Percentiles rank a stretch among this genome's conserved stretches.
Evolutionary conservation across 164 flowering plant species (phyloP).

Genomic region (Nymphaea thermarum): DNA sequence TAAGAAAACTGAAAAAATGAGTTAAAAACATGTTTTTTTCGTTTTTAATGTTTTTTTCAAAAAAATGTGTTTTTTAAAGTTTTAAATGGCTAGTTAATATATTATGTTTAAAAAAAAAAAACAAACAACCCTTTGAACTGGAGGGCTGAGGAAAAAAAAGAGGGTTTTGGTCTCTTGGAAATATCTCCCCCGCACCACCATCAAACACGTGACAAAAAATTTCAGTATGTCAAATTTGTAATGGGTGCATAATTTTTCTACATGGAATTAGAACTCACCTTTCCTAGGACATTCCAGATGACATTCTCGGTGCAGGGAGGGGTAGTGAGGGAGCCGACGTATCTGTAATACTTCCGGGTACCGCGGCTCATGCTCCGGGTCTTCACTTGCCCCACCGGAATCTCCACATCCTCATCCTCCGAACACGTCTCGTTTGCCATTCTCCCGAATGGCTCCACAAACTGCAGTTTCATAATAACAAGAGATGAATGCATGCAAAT

Average conservation of each 20-base stretch:
- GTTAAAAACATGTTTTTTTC: no score
- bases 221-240: no score
- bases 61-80: no score
- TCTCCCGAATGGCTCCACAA: slow-evolving; percentile 11
- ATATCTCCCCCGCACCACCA: neutral
- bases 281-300: slow-evolving; percentile 39
- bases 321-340: slow-evolving; percentile 43
- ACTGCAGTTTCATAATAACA: slow-evolving; percentile 8
- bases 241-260: neutral
- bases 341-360: slow-evolving; percentile 42
- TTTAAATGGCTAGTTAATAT: no score
- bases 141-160: no score
- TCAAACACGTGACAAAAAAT: no score
- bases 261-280: slow-evolving; percentile 16
- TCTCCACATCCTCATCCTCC: slow-evolving; percentile 15
- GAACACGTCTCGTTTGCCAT: slow-evolving; percentile 20
- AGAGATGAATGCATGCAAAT: no score
- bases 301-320: slow-evolving; percentile 52
- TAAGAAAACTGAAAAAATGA: no score
- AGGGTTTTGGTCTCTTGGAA: no score
- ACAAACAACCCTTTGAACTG: no score
- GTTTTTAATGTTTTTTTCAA: no score
- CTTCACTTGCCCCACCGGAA: slow-evolving; percentile 19
- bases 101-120: no score
- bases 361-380: slow-evolving; percentile 15